A percentile compares a stretch with the other conserved stretches of the same genome.
phyloP scores from a whole-genome alignment of 108 stramenopile species.

The Cyclostephanos invisitatus region DNA sequence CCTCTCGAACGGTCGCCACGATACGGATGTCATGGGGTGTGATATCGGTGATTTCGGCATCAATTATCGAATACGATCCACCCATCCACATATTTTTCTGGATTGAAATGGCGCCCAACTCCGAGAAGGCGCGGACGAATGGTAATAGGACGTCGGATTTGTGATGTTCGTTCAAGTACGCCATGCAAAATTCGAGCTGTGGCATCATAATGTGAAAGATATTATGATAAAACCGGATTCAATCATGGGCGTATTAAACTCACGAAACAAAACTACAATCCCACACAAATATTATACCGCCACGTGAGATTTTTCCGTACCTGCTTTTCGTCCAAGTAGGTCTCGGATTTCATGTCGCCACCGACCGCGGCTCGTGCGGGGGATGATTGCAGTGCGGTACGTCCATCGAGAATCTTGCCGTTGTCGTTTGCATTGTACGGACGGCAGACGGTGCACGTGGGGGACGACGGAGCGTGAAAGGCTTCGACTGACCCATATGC shows the following conservation, averaged over 20 bases:
- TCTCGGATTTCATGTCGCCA: not conserved
- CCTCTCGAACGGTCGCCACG: conserved; percentile 41
- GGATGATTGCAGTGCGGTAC: conserved; percentile 3
- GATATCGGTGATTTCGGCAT: conserved; percentile 59
- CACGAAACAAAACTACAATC: not conserved
- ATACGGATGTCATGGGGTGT: conserved; percentile 26
- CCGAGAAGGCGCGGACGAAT: conserved; percentile 70
- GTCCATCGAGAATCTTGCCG: not conserved
- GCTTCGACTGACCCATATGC: not conserved
- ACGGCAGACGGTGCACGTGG: not conserved
- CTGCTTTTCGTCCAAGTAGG: conserved; percentile 34
- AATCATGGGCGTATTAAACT: not conserved
- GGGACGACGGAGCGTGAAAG: conserved; percentile 13
- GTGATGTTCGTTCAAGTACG: conserved; percentile 85
- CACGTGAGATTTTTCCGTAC: too few species aligned
- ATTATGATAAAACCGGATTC: too few species aligned
- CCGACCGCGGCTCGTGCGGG: not conserved
- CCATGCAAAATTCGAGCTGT: conserved; percentile 48
- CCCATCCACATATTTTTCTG: conserved; percentile 78
- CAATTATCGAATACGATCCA: conserved; percentile 57
- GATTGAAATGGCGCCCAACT: conserved; percentile 53
- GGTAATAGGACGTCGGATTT: conserved; percentile 51
- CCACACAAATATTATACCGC: too few species aligned
- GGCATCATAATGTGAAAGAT: not conserved
- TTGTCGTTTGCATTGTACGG: not conserved